phyloP scores from a whole-genome alignment of 345 rosid genomes.

The Pistacia integerrima region DNA sequence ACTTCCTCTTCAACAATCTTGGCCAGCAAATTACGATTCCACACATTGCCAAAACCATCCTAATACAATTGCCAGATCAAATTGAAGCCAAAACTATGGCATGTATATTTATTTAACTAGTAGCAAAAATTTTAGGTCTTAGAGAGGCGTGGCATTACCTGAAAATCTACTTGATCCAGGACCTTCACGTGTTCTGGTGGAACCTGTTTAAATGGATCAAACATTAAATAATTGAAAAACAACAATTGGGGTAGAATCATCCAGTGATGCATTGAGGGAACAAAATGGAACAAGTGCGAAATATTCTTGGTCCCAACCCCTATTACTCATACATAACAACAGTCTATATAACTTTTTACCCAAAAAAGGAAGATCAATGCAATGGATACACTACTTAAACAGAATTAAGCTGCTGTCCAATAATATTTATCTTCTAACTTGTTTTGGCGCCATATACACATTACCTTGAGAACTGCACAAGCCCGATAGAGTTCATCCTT shows the following conservation, averaged over 20 bases:
- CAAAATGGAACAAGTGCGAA: background rate
- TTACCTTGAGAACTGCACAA: conserved; percentile 72
- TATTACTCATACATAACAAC: background rate
- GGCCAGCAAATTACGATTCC: conserved; percentile 66
- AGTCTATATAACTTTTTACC: background rate
- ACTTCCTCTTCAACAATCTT: conserved; percentile 66
- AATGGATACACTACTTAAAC: background rate
- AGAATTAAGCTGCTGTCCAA: background rate
- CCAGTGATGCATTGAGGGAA: background rate
- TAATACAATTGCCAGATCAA: conserved; percentile 29
- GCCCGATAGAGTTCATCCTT: conserved; percentile 65
- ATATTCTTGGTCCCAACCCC: too few species aligned
- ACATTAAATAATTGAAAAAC: background rate
- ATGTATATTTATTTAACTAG: conserved; percentile 9
- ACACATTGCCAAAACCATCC: conserved; percentile 85
- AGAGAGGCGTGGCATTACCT: conserved; percentile 39
- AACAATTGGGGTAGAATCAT: background rate
- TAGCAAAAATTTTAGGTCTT: background rate
- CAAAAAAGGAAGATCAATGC: background rate
- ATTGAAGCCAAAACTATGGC: conserved; percentile 9
- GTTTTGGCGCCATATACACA: background rate
- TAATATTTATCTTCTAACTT: background rate
- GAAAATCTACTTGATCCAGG: conserved; percentile 66
- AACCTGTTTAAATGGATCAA: conserved; percentile 39
- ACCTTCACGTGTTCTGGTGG: conserved; percentile 62